Evolutionary conservation across 2,329 filamentous ascomycete species (phyloP).

Genomic region (Penicillium brevicompactum): DNA sequence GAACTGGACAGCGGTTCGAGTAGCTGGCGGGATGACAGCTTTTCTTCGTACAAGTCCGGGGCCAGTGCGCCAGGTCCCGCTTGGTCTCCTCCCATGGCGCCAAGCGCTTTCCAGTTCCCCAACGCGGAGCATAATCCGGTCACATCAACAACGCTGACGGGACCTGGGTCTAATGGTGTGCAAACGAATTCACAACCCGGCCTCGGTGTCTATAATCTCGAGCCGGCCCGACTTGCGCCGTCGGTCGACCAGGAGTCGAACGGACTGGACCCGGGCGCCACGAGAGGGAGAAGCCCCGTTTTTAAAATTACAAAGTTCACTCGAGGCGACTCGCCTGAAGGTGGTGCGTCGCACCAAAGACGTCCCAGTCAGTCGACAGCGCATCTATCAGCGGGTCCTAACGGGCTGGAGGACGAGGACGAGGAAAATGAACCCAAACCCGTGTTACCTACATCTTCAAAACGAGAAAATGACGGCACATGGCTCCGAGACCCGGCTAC

Average conservation of each 20-base stretch:
- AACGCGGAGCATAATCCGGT: constrained; percentile 35
- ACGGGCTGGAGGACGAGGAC: constrained; percentile 31
- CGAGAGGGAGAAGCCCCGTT: constrained; percentile 44
- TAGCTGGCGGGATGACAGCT: constrained; percentile 12
- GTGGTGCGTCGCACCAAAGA: constrained; percentile 19
- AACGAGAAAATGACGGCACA: constrained; percentile 48
- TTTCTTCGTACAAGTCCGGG: constrained; percentile 14
- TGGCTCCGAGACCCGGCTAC: constrained; percentile 45
- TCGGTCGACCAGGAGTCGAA: constrained; percentile 6
- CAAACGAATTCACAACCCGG: constrained; percentile 24
- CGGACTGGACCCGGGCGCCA: constrained; percentile 20
- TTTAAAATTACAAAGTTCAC: constrained; percentile 47
- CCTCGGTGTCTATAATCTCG: constrained; percentile 5
- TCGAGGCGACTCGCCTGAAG: constrained; percentile 47
- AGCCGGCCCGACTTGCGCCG: constrained; percentile 9
- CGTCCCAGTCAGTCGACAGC: constrained; percentile 36
- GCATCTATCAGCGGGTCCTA: constrained; percentile 37
- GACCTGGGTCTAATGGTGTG: constrained; percentile 11
- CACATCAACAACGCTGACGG: constrained; percentile 27
- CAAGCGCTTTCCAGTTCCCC: constrained; percentile 33
- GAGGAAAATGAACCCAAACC: constrained; percentile 19
- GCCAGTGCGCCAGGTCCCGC: constrained; percentile 6
- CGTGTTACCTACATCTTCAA: constrained; percentile 21
- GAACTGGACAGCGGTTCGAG: constrained; percentile 13
- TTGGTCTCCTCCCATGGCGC: constrained; percentile 21